phyloP scores from a whole-genome alignment of 2,329 filamentous ascomycete genomes.

The Diaporthe citriasiana region DNA sequence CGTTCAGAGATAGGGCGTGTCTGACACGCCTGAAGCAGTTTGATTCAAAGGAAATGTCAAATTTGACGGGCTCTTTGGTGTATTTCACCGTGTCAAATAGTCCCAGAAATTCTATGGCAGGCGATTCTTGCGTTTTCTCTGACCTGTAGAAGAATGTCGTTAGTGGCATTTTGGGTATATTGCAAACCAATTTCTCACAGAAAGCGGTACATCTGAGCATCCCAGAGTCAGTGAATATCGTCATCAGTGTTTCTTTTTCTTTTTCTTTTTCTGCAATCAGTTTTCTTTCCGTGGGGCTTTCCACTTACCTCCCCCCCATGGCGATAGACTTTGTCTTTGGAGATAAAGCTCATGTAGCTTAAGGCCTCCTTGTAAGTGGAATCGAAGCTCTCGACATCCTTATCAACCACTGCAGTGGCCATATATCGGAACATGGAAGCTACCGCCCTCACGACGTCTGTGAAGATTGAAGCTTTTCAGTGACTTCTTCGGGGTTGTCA shows the following conservation, averaged over 20 bases:
- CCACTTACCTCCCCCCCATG: background rate
- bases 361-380: background rate
- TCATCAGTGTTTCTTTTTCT: too few relatives aligned
- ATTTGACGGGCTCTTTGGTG: background rate
- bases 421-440: background rate
- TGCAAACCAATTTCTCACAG: background rate
- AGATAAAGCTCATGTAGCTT: background rate
- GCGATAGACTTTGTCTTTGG: background rate
- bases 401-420: background rate
- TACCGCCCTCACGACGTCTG: background rate
- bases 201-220: background rate
- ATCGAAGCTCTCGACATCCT: background rate
- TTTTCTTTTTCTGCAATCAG: too few relatives aligned
- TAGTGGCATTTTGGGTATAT: background rate
- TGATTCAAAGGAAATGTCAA: background rate
- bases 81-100: constrained; percentile 3
- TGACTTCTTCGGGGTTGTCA: background rate
- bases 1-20: background rate
- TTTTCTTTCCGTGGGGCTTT: background rate
- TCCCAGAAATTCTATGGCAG: background rate
- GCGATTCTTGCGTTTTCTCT: background rate
- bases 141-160: background rate
- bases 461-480: background rate
- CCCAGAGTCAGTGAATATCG: background rate
- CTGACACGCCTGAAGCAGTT: background rate